A percentile compares a stretch with the other conserved stretches of the same genome.
Conservation (phyloP, 352 stramenopile genomes). For the Pythium sukuiense region DNA sequence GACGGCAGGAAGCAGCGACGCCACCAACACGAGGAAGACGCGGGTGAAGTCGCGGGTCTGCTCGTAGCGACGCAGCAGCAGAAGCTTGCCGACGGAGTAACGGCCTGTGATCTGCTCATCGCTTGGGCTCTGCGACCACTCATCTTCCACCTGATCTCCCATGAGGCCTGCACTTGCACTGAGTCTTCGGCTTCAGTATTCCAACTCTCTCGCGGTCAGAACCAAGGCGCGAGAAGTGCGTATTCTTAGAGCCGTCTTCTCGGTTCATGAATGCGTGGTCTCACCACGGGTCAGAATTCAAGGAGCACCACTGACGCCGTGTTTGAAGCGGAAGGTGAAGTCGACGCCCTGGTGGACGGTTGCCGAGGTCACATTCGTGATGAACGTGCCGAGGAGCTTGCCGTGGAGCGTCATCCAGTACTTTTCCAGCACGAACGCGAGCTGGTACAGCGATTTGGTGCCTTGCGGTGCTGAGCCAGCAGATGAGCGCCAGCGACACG, state of each 20-base stretch:
- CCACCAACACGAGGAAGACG: slow-evolving; percentile 5
- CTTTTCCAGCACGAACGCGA: slow-evolving; percentile 36
- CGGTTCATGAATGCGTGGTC: not conserved
- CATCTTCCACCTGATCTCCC: not conserved
- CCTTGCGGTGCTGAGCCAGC: slow-evolving; percentile 18
- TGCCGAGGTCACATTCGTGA: slow-evolving; percentile 10
- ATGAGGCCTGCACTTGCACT: not conserved
- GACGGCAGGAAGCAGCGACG: slow-evolving; percentile 12
- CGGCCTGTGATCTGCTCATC: slow-evolving; percentile 14
- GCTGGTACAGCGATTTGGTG: slow-evolving; percentile 30
- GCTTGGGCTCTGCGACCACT: not conserved
- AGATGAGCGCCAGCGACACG: slow-evolving; percentile 32
- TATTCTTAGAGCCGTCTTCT: not conserved
- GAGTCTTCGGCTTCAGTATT: too few species aligned
- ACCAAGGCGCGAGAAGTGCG: not conserved
- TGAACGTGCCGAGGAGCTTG: slow-evolving; percentile 32
- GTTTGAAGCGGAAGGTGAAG: slow-evolving; percentile 6
- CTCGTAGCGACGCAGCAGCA: slow-evolving; percentile 25
- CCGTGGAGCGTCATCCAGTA: slow-evolving; percentile 36
- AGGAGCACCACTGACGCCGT: not conserved
- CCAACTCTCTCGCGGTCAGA: not conserved
- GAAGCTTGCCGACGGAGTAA: slow-evolving; percentile 32
- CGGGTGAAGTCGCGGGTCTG: slow-evolving; percentile 6
- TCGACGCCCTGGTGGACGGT: slow-evolving; percentile 20
- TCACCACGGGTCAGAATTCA: not conserved